These are phyloP conservation scores for Nakazawaea siamensis DNA, from an alignment of 805 yeast genomes.

Conservation along the genomic window DNA sequence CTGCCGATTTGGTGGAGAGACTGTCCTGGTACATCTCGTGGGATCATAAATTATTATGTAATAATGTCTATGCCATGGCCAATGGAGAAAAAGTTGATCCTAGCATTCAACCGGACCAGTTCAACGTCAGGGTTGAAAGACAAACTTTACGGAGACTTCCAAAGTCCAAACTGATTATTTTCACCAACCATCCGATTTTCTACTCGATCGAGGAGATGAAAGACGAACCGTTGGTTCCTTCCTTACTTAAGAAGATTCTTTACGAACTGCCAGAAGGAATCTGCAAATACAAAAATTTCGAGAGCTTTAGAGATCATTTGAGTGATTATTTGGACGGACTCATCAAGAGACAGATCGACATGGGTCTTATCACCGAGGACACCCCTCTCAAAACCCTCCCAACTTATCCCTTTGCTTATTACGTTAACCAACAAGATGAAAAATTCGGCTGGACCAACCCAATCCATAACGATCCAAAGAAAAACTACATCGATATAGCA, in stretches of 20 bases:
- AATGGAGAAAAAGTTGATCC: constrained; percentile 37
- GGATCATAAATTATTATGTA: constrained; percentile 56
- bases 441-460: constrained; percentile 36
- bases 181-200: constrained; percentile 73
- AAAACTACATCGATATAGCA: constrained; percentile 8
- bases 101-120: constrained; percentile 38
- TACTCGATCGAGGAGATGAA: constrained; percentile 76
- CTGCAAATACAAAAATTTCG: constrained; percentile 56
- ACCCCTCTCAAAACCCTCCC: constrained; percentile 51
- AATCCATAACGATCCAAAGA: constrained; percentile 7
- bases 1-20: constrained; percentile 58
- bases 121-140: constrained; percentile 64
- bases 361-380: constrained; percentile 45
- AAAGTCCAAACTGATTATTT: constrained; percentile 54
- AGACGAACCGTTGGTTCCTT: constrained; percentile 71
- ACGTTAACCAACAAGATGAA: constrained; percentile 24
- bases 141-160: constrained; percentile 67
- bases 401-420: constrained; percentile 59
- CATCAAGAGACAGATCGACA: constrained; percentile 48
- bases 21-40: constrained; percentile 71
- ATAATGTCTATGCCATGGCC: constrained; percentile 44
- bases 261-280: constrained; percentile 62
- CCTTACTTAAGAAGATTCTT: constrained; percentile 51
- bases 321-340: constrained; percentile 47
- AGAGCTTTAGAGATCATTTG: constrained; percentile 50